A percentile compares a stretch with the other conserved stretches of the same genome.
phyloP scores from a whole-genome alignment of 2,329 filamentous ascomycete species.

The Aspergillus sp. region DNA sequence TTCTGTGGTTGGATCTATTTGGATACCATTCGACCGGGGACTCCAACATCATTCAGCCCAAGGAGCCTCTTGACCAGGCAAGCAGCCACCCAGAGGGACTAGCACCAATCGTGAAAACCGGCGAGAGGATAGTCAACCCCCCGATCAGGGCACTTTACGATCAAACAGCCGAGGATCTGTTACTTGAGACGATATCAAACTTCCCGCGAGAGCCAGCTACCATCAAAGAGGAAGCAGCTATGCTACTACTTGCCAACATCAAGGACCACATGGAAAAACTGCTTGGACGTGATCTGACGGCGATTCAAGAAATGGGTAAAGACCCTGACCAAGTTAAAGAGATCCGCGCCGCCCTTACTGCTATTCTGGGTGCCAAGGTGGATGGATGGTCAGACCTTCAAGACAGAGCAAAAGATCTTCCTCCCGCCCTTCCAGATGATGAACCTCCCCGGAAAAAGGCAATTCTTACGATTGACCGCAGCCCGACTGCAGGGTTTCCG shows the following conservation, averaged over 20 bases:
- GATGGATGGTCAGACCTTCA: slow-evolving; percentile 46
- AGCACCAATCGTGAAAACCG: slow-evolving; percentile 43
- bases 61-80: slow-evolving; percentile 41
- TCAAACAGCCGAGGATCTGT: slow-evolving; percentile 44
- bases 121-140: slow-evolving; percentile 43
- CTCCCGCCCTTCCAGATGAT: slow-evolving; percentile 36
- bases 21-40: slow-evolving; percentile 54
- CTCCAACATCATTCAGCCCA: slow-evolving; percentile 46
- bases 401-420: slow-evolving; percentile 37
- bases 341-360: slow-evolving; percentile 44
- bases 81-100: slow-evolving; percentile 37
- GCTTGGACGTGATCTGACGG: slow-evolving; percentile 42
- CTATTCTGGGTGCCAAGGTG: slow-evolving; percentile 45
- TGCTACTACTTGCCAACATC: slow-evolving; percentile 49
- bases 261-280: slow-evolving; percentile 51
- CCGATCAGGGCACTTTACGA: slow-evolving; percentile 43
- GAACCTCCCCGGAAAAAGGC: slow-evolving; percentile 40
- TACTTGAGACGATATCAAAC: slow-evolving; percentile 45
- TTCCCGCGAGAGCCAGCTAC: slow-evolving; percentile 44
- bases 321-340: slow-evolving; percentile 47
- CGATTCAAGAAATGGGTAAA: slow-evolving; percentile 47
- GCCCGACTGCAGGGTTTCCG: slow-evolving; percentile 38
- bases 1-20: slow-evolving; percentile 65
- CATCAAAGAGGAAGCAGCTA: slow-evolving; percentile 48
- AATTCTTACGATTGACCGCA: slow-evolving; percentile 44